Percentiles rank a stretch among this genome's conserved stretches.
phyloP scores from a whole-genome alignment of 495 filamentous ascomycete species.

The Penicillium arizonense region DNA sequence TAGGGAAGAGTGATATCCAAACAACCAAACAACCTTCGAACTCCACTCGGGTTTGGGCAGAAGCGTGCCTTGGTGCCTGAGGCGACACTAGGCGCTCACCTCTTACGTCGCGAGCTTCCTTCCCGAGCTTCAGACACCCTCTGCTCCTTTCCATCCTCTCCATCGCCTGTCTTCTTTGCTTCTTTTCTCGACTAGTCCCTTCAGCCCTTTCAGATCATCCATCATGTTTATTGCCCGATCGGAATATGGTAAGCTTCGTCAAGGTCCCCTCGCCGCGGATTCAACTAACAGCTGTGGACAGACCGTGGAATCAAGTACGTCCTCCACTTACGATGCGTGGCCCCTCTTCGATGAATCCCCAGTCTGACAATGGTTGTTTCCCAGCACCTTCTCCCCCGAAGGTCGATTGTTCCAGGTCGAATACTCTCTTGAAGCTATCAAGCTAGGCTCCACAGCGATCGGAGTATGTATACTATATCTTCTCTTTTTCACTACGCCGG shows the following conservation, averaged over 20 bases:
- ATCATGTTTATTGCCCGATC: conserved; percentile 99
- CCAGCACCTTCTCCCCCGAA: conserved; percentile 98
- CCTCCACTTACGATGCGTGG: not conserved
- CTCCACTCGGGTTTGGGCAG: conserved; percentile 19
- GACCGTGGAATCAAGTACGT: conserved; percentile 99
- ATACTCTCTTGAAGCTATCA: conserved; percentile 99
- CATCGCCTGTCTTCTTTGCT: conserved; percentile 8
- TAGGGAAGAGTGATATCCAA: conserved; percentile 6
- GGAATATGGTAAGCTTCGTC: conserved; percentile 84
- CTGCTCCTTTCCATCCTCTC: conserved; percentile 14
- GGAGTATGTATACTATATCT: conserved; percentile 57
- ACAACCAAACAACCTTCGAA: conserved; percentile 12
- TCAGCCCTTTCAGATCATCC: conserved; percentile 26
- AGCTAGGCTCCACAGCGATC: conserved; percentile 97
- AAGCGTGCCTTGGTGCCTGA: conserved; percentile 32
- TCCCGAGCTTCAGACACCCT: conserved; percentile 36
- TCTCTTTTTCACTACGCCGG: not conserved
- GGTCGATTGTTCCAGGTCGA: conserved; percentile 99
- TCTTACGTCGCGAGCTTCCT: conserved; percentile 38
- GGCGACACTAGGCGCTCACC: conserved; percentile 34
- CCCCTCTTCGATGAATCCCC: not conserved
- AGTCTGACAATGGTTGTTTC: conserved; percentile 27
- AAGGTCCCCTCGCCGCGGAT: conserved; percentile 23
- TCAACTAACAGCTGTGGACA: conserved; percentile 44
- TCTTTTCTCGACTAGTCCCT: not conserved